Conservation (phyloP, 495 filamentous ascomycete genomes). For the Daldinia caldariorum region DNA sequence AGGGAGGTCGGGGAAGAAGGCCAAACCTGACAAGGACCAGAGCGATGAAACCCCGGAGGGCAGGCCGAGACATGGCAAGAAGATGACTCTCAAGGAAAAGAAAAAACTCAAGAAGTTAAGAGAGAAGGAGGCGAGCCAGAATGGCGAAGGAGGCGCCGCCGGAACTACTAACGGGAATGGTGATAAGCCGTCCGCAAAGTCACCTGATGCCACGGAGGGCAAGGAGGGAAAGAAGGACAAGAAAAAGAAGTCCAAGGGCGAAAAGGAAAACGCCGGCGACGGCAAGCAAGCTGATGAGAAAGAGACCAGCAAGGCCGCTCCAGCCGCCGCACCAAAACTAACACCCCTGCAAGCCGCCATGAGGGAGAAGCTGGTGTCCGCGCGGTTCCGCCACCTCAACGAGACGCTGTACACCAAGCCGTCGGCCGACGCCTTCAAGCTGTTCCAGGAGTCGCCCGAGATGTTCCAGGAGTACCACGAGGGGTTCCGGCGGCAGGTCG, state of each 20-base stretch:
- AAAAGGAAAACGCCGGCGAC: slow-evolving; percentile 20
- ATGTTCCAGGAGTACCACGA: slow-evolving; percentile 95
- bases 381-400: slow-evolving; percentile 97
- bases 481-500: slow-evolving; percentile 93
- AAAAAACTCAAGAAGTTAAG: slow-evolving; percentile 58
- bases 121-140: slow-evolving; percentile 30
- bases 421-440: slow-evolving; percentile 76
- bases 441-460: slow-evolving; percentile 83
- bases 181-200: slow-evolving; percentile 4
- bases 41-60: slow-evolving; percentile 35
- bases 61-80: slow-evolving; percentile 27
- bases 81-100: slow-evolving; percentile 48
- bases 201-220: slow-evolving; percentile 25
- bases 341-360: slow-evolving; percentile 93
- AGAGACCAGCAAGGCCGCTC: slow-evolving; percentile 19
- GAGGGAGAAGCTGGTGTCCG: slow-evolving; percentile 89
- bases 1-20: slow-evolving; percentile 57
- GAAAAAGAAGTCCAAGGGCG: slow-evolving; percentile 47
- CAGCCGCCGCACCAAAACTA: slow-evolving; percentile 62
- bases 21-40: slow-evolving; percentile 39
- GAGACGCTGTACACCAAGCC: slow-evolving; percentile 94
- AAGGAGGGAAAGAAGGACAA: slow-evolving; percentile 50
- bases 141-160: slow-evolving; percentile 18
- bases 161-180: slow-evolving; percentile 20
- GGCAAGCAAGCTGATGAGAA: slow-evolving; percentile 19